Evolutionary conservation across 805 yeast species (phyloP), one percentile per base, ranked within the genome.

Genomic region (Cyberlindnera subsufficiens): DNA sequence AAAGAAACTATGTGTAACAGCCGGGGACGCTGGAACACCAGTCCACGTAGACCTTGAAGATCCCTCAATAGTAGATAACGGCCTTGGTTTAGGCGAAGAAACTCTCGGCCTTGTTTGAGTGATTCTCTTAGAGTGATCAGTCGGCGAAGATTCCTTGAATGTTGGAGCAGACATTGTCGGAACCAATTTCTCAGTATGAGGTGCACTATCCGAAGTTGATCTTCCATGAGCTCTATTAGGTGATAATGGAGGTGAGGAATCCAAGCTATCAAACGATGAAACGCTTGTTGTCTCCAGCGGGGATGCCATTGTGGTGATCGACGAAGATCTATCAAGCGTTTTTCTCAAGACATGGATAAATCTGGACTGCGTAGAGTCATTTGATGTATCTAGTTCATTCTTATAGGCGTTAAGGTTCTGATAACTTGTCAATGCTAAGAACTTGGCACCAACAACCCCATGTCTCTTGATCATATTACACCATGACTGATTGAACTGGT

Each of bases 401-500:
- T 67, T 68, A 52, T 65, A 56, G 25, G 55, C 51, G 42, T 65
- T 53, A 50, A 87, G 74, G 25, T 77, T 72, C 35, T 81, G 86
- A 58, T 83, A 84, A 35, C 81, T 86, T 38, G 79, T 73, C 51
- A 89, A 65, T 39, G 75, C 79, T 19, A 88, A 60, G 53, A 89
- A 88, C 22, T 73, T 66, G 37, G 77, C 73, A 0, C 89, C 88
- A 9, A 71, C 65, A 3, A 89, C 67, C 39, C 77, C 75, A 46
- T 78, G 70, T 35, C 69, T 69, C 33, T 65, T 65, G 60, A 89
- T 84, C 15, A 80, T 73, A 5, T 69, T 74, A n/a, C 74, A 67
- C 96, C 96, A 89, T 13, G 81, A 67, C 4, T 72, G 75, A 50
- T 83, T 82, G 62, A 89, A 89, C 17, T 74, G 71, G 58, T 88